Evolutionary conservation across 257 asterid species (phyloP), one percentile per base, ranked within the genome.

Genomic region (Ligustrum vulgare): DNA sequence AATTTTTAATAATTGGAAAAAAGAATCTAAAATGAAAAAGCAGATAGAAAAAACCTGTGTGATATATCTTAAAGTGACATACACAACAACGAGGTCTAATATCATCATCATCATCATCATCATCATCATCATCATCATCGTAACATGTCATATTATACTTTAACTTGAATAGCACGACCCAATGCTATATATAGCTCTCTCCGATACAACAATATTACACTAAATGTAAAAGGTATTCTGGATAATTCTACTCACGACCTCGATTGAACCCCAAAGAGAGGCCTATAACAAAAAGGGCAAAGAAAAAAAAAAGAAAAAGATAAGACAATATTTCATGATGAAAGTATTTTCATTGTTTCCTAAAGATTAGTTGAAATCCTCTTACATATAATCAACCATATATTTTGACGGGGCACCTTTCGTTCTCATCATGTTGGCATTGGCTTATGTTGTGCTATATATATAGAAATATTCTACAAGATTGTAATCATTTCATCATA

Each of bases 11-110:
- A 1, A 5, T 35, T 65, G n/a, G 28, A 43, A 45, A 76, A 69
- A 37, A 58, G 35, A 66, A 34, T 34, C 8, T 45, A 16, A 34
- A 77, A 72, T 69, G 22, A 45, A 62, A 69, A 70, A 62, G 60
- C 20, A 45, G 47, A 39, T 39, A 35, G 13, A 9, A 9, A 9
- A 39, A 39, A 39, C 15, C 11, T 10, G 3, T 39, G 47, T 10
- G 3, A 39, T 9, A 15, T 39, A 9, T 39, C 47, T 9, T 9
- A 1, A 39, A 39, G 47, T 10, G 15, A 35, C 13, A 4, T 12
- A 43, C n/a, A 5, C 51, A 13, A 43, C 18, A 13, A 43, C 15
- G 12, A n/a, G n/a, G n/a, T n/a, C n/a, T n/a, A n/a, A n/a, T n/a
- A n/a, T n/a, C n/a, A n/a, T n/a, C n/a, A n/a, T n/a, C n/a, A n/a